These are phyloP conservation scores for Xylaria flabelliformis DNA, from an alignment of 495 filamentous ascomycete species.

Conservation along the genomic window DNA sequence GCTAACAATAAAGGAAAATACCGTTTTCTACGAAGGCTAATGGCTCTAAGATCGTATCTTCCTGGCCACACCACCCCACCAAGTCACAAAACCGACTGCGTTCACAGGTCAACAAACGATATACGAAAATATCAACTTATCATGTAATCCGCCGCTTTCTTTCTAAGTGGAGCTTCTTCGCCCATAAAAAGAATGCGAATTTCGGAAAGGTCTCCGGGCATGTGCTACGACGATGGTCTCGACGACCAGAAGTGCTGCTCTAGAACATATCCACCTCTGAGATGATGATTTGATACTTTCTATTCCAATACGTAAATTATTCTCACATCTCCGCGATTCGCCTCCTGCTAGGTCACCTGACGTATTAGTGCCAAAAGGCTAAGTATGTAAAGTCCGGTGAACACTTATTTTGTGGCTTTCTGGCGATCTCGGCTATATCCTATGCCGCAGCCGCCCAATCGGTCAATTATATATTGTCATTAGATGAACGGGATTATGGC, in stretches of 20 bases:
- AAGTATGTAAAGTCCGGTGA: slow-evolving; percentile 15
- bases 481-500: slow-evolving; percentile 12
- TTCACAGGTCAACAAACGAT: not conserved
- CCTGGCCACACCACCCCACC: not conserved
- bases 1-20: not conserved
- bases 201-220: not conserved
- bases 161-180: not conserved
- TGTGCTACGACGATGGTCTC: not conserved
- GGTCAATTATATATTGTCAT: slow-evolving; percentile 11
- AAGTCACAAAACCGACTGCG: not conserved
- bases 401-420: not conserved
- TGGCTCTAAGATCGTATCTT: not conserved
- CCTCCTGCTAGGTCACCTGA: not conserved
- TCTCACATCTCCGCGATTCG: not conserved
- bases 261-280: slow-evolving; percentile 1
- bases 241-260: not conserved
- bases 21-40: not conserved
- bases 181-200: not conserved
- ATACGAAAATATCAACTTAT: too few species aligned
- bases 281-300: not conserved
- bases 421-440: slow-evolving; percentile 17
- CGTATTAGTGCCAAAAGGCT: not conserved
- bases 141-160: not conserved
- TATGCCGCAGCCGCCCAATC: slow-evolving; percentile 11
- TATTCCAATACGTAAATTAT: not conserved